Evolutionary conservation across 768 basidiomycete species (phyloP).

Genomic region (Rhodotorula taiwanensis): DNA sequence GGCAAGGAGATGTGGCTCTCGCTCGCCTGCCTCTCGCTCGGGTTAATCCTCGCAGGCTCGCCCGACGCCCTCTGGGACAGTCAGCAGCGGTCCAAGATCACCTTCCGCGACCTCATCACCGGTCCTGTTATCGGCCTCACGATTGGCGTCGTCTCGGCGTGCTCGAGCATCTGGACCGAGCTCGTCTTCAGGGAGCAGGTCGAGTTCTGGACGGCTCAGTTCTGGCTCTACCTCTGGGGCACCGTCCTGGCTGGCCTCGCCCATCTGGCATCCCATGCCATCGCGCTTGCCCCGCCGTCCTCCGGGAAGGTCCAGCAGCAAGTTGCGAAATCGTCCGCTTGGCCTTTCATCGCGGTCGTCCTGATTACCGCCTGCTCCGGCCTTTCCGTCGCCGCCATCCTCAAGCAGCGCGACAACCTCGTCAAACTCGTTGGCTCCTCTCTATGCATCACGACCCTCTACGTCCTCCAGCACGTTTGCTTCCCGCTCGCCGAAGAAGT

Average conservation of each 20-base stretch:
- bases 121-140: constrained; percentile 9
- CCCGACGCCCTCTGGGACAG: constrained; percentile 12
- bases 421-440: constrained; percentile 27
- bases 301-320: neutral
- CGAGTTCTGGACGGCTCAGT: constrained; percentile 20
- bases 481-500: constrained; percentile 4
- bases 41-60: constrained; percentile 4
- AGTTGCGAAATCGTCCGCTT: neutral
- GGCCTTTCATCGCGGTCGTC: constrained; percentile 1
- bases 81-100: neutral
- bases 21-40: constrained; percentile 1
- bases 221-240: constrained; percentile 19
- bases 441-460: constrained; percentile 15
- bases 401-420: constrained; percentile 22
- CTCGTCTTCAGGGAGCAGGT: constrained; percentile 6
- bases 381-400: constrained; percentile 20
- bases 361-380: constrained; percentile 5
- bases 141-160: constrained; percentile 3
- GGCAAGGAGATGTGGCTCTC: constrained; percentile 12
- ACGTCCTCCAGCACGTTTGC: constrained; percentile 12
- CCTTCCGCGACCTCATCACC: neutral
- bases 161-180: constrained; percentile 12
- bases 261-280: neutral
- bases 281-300: too few species aligned
- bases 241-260: constrained; percentile 2